Conservation (phyloP, 371 early-diverging fungal species). For the Gilbertella persicaria region DNA sequence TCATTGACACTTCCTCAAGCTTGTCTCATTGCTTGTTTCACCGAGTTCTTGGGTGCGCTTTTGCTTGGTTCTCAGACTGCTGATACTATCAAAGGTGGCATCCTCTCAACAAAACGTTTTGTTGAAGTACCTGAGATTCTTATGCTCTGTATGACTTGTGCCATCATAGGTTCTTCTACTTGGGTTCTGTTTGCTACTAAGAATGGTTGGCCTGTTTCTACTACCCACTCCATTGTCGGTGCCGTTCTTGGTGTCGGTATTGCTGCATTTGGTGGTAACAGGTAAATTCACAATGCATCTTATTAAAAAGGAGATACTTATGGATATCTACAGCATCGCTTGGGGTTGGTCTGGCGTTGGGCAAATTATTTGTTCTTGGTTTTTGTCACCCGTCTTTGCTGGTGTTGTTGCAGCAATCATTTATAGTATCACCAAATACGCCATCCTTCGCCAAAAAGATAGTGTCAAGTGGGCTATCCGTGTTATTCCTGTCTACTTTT, state of each 20-base stretch:
- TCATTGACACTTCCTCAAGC: slow-evolving; percentile 77
- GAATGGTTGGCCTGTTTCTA: slow-evolving; percentile 60
- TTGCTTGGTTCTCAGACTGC: slow-evolving; percentile 76
- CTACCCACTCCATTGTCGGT: slow-evolving; percentile 75
- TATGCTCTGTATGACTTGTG: slow-evolving; percentile 84
- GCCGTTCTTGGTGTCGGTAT: slow-evolving; percentile 82
- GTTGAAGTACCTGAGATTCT: slow-evolving; percentile 66
- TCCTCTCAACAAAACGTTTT: slow-evolving; percentile 59
- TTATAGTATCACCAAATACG: slow-evolving; percentile 65
- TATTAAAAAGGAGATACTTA: too few species aligned
- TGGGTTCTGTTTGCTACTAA: slow-evolving; percentile 79
- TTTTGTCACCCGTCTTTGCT: slow-evolving; percentile 72
- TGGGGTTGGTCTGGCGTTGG: slow-evolving; percentile 77
- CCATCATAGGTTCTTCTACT: slow-evolving; percentile 73
- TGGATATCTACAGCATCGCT: slow-evolving; percentile 56
- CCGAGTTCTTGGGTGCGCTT: slow-evolving; percentile 85
- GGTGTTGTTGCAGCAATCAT: slow-evolving; percentile 69
- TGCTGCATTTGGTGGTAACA: slow-evolving; percentile 73
- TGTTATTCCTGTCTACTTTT: slow-evolving; percentile 83
- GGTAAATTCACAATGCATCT: too few species aligned
- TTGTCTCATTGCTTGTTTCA: slow-evolving; percentile 77
- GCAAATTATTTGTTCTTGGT: slow-evolving; percentile 78
- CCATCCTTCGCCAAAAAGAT: slow-evolving; percentile 63
- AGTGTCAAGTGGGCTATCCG: slow-evolving; percentile 74
- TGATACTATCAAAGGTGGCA: slow-evolving; percentile 77